phyloP scores from a whole-genome alignment of 805 yeast genomes.

The Nakazawaea ernobii region DNA sequence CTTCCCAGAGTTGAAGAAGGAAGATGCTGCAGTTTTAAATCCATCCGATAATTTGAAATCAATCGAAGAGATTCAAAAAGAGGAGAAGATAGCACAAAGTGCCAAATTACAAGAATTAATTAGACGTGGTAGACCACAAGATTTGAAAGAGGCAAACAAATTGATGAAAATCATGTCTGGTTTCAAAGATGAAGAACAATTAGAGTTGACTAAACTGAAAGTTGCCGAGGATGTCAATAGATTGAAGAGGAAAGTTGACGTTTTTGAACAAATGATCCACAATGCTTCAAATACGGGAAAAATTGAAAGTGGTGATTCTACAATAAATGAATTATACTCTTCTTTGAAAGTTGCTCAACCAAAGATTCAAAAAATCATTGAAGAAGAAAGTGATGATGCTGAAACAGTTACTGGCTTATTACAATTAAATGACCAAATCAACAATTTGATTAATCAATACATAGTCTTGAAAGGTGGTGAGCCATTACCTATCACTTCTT shows the following conservation, averaged over 20 bases:
- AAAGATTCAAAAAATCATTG: conserved; percentile 75
- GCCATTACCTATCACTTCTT: conserved; percentile 21
- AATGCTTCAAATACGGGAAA: conserved; percentile 36
- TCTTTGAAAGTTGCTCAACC: conserved; percentile 83
- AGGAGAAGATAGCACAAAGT: conserved; percentile 86
- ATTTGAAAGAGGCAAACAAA: conserved; percentile 91
- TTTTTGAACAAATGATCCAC: conserved; percentile 80
- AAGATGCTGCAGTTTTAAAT: conserved; percentile 88
- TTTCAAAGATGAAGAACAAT: conserved; percentile 73
- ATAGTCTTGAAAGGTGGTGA: conserved; percentile 59
- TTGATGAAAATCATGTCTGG: conserved; percentile 99
- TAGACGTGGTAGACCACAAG: conserved; percentile 93
- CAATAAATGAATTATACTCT: conserved; percentile 69
- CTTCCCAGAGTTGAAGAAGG: conserved; percentile 87
- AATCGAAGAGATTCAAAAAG: conserved; percentile 84
- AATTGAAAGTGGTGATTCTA: conserved; percentile 53
- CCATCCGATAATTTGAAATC: conserved; percentile 85
- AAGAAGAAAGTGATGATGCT: conserved; percentile 71
- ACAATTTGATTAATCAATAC: conserved; percentile 62
- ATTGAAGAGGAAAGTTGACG: conserved; percentile 77
- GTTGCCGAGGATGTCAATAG: conserved; percentile 81
- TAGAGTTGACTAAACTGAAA: conserved; percentile 67
- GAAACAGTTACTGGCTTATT: conserved; percentile 61
- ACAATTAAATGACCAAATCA: conserved; percentile 69
- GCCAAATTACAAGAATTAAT: conserved; percentile 95